Evolutionary conservation across 2,329 filamentous ascomycete genomes (phyloP), one percentile per base, ranked within the genome.

Genomic region (Anthostomella pinea): DNA sequence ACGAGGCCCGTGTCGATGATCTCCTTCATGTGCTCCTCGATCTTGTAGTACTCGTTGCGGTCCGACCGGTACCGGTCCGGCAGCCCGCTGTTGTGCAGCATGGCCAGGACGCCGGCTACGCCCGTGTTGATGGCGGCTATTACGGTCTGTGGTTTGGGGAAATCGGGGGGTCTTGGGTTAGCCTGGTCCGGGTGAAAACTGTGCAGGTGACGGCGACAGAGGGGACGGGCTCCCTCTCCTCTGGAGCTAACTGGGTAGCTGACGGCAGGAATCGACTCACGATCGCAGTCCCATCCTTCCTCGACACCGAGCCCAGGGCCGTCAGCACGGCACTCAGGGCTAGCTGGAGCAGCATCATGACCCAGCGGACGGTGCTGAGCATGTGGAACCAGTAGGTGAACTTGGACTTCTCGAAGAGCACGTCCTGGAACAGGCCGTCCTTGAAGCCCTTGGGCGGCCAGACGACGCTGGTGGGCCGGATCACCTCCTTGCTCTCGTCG

Each of bases 1-100:
- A 70, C 65, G 16, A 76, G 63, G 22, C 65, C 60, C 2, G 67
- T 70, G 42, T 74, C 67, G 23, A 76, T 62, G 4, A 76, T 56
- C 41, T 69, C 64, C 49, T 70, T 70, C 49, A 77, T 62, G 46
- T 68, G 62, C 39, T 75, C 69, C 45, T 75, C 71, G 18, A 75
- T 59, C 24, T 66, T 62, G 34, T 63, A 61, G 48, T 74, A 75
- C 49, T 75, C 69, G 18, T 66, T 62, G 46, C 66, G 66, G 48
- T 76, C 64, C 32, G 66, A 66, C 18, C 71, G 64, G 45, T 75
- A 75, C 6, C 72, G 59, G 41, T 75, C 69, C 3, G 73, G 72
- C 13, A 77, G 51, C 1, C 73, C 73, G 40, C 70, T 75, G 49
- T 76, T 76, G 54, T 75, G 71, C 39, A 77, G 48, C 11, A 76